Evolutionary conservation across 352 stramenopile genomes (phyloP), one percentile per base, ranked within the genome.

Genomic region (Phytopythium montanum): DNA sequence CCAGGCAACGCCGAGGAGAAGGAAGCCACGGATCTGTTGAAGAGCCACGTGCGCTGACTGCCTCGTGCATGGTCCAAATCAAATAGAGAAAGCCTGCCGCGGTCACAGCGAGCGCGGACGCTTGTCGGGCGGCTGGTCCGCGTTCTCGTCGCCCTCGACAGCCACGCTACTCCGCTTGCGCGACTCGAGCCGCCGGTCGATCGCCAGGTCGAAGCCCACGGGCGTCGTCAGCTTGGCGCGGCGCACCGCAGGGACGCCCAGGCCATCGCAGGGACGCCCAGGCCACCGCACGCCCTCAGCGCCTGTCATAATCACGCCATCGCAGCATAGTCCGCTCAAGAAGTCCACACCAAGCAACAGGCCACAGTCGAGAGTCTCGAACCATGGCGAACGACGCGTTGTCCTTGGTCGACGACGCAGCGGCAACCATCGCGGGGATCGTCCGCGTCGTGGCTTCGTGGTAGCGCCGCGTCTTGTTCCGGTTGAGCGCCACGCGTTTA

Each of bases 221-320:
- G 82, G 82, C 48, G 69, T 82, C 28, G 82, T 92, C 13, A 92
- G 76, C 50, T 84, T 82, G 42, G 75, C 69, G 38, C 74, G 82
- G 55, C 82, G 77, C 60, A 92, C 76, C 1, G 79, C 79, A 14
- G 82, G 82, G 31, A 92, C 76, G 13, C 82, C 82, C 14, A 90
- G 59, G 12, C 78, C 79, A n/a, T 79, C 82, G 59, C 71, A 79
- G 82, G 82, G 31, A 92, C 76, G 13, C 82, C 82, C 14, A 90
- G 59, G 12, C 78, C 79, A n/a, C 82, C 82, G 59, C 71, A 79
- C 12, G 77, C 75, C 25, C 76, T 71, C n/a, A 92, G 54, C 3
- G 82, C 61, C 78, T 82, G 23, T 19, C 7, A 46, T 21, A 19
- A 55, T 5, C 13, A n/a, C 49, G 33, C 23, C 18, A 8, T n/a